Evolutionary conservation across 2,329 filamentous ascomycete genomes (phyloP).

Genomic region (Didymella sp.): DNA sequence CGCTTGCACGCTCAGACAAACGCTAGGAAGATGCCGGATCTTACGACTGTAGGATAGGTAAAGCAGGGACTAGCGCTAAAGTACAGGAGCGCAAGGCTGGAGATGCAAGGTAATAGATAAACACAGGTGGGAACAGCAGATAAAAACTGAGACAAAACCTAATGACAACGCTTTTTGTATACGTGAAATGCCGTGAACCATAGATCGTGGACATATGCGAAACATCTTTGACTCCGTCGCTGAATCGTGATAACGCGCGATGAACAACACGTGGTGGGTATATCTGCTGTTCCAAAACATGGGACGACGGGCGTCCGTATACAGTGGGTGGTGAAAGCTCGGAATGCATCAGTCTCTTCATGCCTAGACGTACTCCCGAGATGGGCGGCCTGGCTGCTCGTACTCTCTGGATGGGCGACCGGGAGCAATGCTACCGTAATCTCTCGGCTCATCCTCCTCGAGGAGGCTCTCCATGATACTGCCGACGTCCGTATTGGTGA

Average conservation of each 20-base stretch:
- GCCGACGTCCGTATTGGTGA: conserved; percentile 74
- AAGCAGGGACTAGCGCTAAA: too few relatives aligned
- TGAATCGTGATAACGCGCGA: not conserved
- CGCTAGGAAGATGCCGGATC: too few relatives aligned
- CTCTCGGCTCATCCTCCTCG: conserved; percentile 44
- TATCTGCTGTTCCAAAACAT: not conserved
- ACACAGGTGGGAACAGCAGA: too few relatives aligned
- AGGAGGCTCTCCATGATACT: conserved; percentile 56
- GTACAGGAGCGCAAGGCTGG: too few relatives aligned
- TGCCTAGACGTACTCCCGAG: conserved; percentile 9
- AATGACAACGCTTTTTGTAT: not conserved
- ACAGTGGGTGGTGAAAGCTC: not conserved
- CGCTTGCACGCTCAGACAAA: too few relatives aligned
- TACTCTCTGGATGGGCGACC: not conserved
- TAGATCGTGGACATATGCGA: not conserved
- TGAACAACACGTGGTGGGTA: not conserved
- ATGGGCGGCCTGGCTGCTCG: conserved; percentile 1
- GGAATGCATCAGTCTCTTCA: not conserved
- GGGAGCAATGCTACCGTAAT: conserved; percentile 35
- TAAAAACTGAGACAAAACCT: not conserved
- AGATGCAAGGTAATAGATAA: too few relatives aligned
- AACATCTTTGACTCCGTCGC: not conserved
- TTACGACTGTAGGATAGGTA: too few relatives aligned
- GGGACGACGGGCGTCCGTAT: not conserved
- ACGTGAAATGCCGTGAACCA: not conserved